Evolutionary conservation across 2,329 filamentous ascomycete genomes (phyloP), one percentile per base, ranked within the genome.

Genomic region (Colletotrichum noveboracense): DNA sequence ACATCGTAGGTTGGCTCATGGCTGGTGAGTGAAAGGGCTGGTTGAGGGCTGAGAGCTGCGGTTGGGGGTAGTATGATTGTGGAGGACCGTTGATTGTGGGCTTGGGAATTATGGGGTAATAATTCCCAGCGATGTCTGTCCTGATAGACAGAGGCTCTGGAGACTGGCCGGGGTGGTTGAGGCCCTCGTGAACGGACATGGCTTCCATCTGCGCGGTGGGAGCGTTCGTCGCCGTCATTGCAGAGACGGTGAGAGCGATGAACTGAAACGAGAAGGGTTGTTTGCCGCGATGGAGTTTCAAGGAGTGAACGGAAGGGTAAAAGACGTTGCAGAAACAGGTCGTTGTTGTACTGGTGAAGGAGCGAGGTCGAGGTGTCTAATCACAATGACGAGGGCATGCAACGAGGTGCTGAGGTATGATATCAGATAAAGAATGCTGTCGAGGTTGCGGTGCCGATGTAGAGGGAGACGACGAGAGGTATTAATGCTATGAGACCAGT

Each of bases 21-120:
- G n/a, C 60, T 28, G 70, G 64, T 26, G 73, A 75, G 6, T 68
- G 68, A 24, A 69, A 67, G 14, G 66, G 71, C 9, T 56, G 74
- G 61, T 28, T 64, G 56, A 70, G 13, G 60, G 66, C 73, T 18
- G 73, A 64, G 43, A 75, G 26, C 32, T 34, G 64, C 3, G 48
- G 78, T 21, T 77, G 43, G 4, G n/a, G 76, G 32, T 81, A 81
- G 60, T 79, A 30, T 73, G 77, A 70, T 32, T 74, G 67, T 65
- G 66, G 38, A 36, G 67, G 30, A 38, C 43, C 36, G n/a, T 64
- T 71, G 64, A 58, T 65, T 6, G 73, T 34, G 73, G 28, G 66
- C 43, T 56, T 70, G 56, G 73, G 34, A 14, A 61, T 24, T 56
- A 73, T 58, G 32, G 32, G 69, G 64, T 68, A 67, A 65, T 73